A percentile compares a stretch with the other conserved stretches of the same genome.
Conservation (phyloP, 257 asterid genomes). For the Scutellaria barbata region DNA sequence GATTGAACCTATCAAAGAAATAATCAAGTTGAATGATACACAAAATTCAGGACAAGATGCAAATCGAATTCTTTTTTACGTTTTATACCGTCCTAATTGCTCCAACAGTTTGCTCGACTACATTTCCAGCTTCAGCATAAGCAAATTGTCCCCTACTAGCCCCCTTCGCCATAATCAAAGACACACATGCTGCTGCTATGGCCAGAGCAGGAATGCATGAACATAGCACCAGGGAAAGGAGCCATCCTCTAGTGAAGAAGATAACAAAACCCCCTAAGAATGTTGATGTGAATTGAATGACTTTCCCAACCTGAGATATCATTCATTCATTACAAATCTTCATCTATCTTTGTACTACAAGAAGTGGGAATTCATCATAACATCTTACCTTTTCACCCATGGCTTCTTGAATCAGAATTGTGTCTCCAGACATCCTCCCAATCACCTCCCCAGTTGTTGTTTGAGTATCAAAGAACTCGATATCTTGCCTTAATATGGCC, state of each 20-base stretch:
- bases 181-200: conserved; percentile 46
- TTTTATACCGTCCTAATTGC: conserved; percentile 69
- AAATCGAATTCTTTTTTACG: too few relatives aligned
- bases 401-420: conserved; percentile 81
- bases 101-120: conserved; percentile 77
- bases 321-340: neutral
- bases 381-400: conserved; percentile 74
- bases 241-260: conserved; percentile 61
- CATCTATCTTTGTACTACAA: neutral
- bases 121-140: conserved; percentile 76
- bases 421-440: conserved; percentile 69
- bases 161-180: conserved; percentile 54
- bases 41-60: neutral
- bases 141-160: conserved; percentile 63
- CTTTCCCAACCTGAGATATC: conserved; percentile 55
- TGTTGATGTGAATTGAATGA: conserved; percentile 47
- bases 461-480: conserved; percentile 69
- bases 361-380: neutral
- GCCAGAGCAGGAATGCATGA: conserved; percentile 51
- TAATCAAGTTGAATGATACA: neutral
- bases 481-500: conserved; percentile 64
- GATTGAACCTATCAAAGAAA: conserved; percentile 59
- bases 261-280: conserved; percentile 51
- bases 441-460: conserved; percentile 68
- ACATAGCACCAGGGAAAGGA: conserved; percentile 44